Conservation (phyloP, 139 green algal genomes). For the Chlamydomonas eustigma region DNA sequence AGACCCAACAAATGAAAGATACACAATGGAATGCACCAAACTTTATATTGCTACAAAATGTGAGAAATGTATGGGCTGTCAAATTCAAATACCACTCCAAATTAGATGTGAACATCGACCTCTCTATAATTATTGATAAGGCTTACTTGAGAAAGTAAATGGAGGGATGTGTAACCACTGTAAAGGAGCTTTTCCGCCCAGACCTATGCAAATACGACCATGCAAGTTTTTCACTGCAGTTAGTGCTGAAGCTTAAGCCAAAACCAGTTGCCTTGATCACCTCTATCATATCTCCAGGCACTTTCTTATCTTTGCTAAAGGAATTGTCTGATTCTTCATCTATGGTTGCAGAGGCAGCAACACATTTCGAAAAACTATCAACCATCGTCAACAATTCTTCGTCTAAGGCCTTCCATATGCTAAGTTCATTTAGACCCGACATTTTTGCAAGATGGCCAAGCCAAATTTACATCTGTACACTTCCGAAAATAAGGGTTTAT, state of each 20-base stretch:
- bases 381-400: conserved; percentile 31
- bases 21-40: no score
- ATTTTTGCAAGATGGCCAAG: neutral
- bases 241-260: no score
- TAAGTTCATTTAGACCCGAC: neutral
- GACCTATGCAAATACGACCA: no score
- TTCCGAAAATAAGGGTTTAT: no score
- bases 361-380: conserved; percentile 25
- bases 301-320: conserved; percentile 15
- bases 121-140: neutral
- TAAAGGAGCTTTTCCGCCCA: conserved; percentile 37
- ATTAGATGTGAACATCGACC: no score
- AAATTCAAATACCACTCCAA: no score
- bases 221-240: no score
- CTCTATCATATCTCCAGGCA: conserved; percentile 37
- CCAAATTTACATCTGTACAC: no score
- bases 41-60: no score
- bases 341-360: conserved; percentile 23
- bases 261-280: no score
- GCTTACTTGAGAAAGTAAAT: conserved; percentile 13
- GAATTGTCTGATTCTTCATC: conserved; percentile 32
- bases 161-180: conserved; percentile 24
- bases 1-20: no score
- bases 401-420: conserved; percentile 14
- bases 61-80: no score